Base-by-base conservation (phyloP, 2,329 filamentous ascomycete species). In the Xylariaceae sp. region DNA sequence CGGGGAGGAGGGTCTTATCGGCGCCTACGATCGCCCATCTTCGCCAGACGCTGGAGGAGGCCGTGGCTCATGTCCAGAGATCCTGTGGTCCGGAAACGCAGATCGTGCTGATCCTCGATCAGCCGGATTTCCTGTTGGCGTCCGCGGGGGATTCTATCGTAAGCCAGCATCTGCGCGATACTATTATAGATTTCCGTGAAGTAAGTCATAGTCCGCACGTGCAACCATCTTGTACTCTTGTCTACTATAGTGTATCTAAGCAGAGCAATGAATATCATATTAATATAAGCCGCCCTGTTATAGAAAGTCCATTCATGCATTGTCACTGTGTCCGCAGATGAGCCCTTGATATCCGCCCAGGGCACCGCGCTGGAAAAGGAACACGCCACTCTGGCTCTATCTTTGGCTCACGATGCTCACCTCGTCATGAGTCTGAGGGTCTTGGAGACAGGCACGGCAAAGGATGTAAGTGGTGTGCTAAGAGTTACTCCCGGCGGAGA, bases 381-480 rank as follows among this genome's bases (percentile, higher is more conserved):
- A 60, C 86, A 90, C 67, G 84, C 89, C 1, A 81, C 85, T n/a
- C 83, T 96, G 60, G 75, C 88, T 17, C 78, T 92, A 42, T 83
- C 82, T 4, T 75, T 88, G 63, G 89, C 88, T n/a, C 91, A 97
- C 71, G 81, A 85, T 67, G 90, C 92, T 7, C 76, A 83, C n/a
- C 78, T 82, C 63, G 81, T 93, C 2, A 75, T 96, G 67, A 84
- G 89, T 62, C 76, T 94, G 59, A 80, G 92, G 55, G 81, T 87
- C 69, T 74, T 97, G 62, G 92, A 96, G 70, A 96, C 92, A 0
- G 93, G 93, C 0, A 86, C 87, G n/a, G 92, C 93, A 63, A 87
- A 83, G 71, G 93, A 97, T 74, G 90, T 97, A 37, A 96, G 90
- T 74, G 93, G 93, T 2, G 91, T 96, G 49, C 70, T 97, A 63